A percentile compares a stretch with the other conserved stretches of the same genome.
These are phyloP conservation scores for Asclepias syriaca DNA, from an alignment of 257 asterid genomes.

Conservation along the genomic window DNA sequence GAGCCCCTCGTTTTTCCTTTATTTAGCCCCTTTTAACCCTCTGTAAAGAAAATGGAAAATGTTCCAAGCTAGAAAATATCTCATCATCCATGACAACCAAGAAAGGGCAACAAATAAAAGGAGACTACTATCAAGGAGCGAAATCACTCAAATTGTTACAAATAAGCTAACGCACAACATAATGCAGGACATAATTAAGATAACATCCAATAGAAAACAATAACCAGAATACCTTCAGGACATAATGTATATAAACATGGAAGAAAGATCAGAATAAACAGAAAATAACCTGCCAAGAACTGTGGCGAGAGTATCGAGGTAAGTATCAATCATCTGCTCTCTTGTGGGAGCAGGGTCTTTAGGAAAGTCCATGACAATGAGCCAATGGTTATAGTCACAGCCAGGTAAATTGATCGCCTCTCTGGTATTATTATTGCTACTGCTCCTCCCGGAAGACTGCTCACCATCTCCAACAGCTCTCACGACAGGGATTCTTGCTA, in stretches of 20 bases:
- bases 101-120: neutral
- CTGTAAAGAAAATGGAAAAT: neutral
- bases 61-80: neutral
- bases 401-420: constrained; percentile 94
- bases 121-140: too few relatives aligned
- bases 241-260: neutral
- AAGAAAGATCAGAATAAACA: neutral
- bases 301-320: constrained; percentile 80
- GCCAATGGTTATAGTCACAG: constrained; percentile 99
- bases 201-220: neutral
- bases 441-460: constrained; percentile 46
- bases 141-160: neutral
- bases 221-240: too few relatives aligned
- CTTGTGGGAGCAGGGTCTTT: constrained; percentile 96
- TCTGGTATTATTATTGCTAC: constrained; percentile 45
- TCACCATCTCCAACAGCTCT: constrained; percentile 60
- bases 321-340: constrained; percentile 98
- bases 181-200: too few relatives aligned
- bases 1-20: neutral
- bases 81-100: neutral
- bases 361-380: constrained; percentile 96
- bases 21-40: neutral
- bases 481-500: constrained; percentile 42
- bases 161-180: neutral
- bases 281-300: constrained; percentile 76